A percentile compares a stretch with the other conserved stretches of the same genome.
phyloP scores from a whole-genome alignment of 169 alveolate species.

The Eimeria maxima region DNA sequence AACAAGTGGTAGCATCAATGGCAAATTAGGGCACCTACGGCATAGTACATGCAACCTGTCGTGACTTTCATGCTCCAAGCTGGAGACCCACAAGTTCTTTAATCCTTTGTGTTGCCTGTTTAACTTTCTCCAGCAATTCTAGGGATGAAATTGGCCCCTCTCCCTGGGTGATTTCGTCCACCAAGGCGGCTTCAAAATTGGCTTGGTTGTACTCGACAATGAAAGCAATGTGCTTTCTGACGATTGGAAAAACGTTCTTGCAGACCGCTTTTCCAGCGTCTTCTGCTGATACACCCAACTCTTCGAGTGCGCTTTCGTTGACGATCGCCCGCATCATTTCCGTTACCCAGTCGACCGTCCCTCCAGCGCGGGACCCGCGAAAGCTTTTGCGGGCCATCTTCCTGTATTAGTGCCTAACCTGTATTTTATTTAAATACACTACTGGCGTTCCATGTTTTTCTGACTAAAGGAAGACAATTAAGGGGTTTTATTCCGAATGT shows the following conservation, averaged over 20 bases:
- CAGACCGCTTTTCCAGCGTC: constrained; percentile 42
- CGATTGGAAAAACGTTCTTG: constrained; percentile 21
- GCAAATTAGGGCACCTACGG: background rate
- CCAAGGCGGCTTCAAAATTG: constrained; percentile 59
- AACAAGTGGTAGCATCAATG: background rate
- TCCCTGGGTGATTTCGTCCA: constrained; percentile 68
- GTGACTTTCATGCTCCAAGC: background rate
- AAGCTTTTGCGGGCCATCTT: constrained; percentile 62
- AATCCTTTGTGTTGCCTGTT: background rate
- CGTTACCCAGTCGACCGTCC: constrained; percentile 24
- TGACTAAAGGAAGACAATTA: background rate
- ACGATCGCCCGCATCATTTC: constrained; percentile 12
- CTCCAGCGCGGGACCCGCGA: constrained; percentile 16
- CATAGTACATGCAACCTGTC: background rate
- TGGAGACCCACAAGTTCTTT: constrained; percentile 64
- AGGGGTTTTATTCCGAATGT: background rate
- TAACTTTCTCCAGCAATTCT: constrained; percentile 43
- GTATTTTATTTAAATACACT: background rate
- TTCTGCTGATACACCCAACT: background rate
- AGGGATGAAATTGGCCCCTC: constrained; percentile 60
- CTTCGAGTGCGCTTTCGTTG: background rate
- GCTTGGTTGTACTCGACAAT: background rate
- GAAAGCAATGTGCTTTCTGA: constrained; percentile 1
- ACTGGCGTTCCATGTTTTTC: background rate
- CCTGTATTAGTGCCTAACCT: background rate